phyloP scores from a whole-genome alignment of 2,329 filamentous ascomycete species.

The Fusarium udum region DNA sequence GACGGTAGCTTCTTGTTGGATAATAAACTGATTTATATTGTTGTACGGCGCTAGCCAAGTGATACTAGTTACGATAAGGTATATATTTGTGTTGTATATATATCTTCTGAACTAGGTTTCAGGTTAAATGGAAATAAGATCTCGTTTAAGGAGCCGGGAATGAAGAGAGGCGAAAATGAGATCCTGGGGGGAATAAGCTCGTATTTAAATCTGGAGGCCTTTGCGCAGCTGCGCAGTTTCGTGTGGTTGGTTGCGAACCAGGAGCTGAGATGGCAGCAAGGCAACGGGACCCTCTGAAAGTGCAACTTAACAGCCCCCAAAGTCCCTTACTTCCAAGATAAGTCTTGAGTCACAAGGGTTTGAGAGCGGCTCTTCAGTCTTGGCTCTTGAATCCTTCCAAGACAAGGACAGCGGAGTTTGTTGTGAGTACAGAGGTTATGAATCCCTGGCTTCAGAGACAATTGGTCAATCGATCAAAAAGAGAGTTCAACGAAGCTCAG shows the following conservation, averaged over 20 bases:
- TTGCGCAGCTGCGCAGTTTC: constrained; percentile 10
- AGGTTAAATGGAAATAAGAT: constrained; percentile 1
- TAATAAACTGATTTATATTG: background rate
- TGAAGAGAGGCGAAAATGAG: constrained; percentile 5
- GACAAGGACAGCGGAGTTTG: background rate
- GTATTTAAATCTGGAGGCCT: constrained; percentile 17
- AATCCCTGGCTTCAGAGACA: background rate
- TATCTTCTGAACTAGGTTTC: background rate
- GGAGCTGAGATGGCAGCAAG: constrained; percentile 10
- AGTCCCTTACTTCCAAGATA: constrained; percentile 2
- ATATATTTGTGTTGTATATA: background rate
- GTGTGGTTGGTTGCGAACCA: constrained; percentile 20
- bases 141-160: background rate
- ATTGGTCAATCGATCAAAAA: background rate
- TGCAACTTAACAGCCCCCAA: constrained; percentile 7
- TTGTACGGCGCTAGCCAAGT: background rate
- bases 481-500: background rate
- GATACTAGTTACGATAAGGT: background rate
- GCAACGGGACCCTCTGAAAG: constrained; percentile 15
- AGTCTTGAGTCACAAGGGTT: background rate
- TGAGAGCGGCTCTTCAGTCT: background rate
- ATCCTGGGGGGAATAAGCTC: background rate
- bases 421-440: background rate
- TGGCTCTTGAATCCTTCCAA: constrained; percentile 3
- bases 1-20: background rate